Percentiles rank a stretch among this genome's conserved stretches.
phyloP scores from a whole-genome alignment of 257 asterid genomes.

The Solanum raphanifolium region DNA sequence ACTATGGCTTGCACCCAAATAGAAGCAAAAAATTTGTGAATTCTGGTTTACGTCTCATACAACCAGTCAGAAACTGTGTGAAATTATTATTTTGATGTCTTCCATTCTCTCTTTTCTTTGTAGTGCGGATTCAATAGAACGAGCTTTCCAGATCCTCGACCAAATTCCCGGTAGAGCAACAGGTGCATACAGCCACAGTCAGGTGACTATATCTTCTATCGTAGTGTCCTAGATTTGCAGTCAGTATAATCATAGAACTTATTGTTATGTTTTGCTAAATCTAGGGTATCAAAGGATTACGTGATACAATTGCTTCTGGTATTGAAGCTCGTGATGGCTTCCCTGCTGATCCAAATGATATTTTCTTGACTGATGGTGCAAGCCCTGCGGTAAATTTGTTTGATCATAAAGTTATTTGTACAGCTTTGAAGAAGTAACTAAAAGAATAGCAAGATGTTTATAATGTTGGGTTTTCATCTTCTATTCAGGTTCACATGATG shows the following conservation, averaged over 20 bases:
- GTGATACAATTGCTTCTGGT: slow-evolving; percentile 89
- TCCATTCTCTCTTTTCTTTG: neutral
- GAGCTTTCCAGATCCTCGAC: slow-evolving; percentile 85
- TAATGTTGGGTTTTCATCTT: neutral
- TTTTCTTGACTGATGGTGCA: slow-evolving; percentile 98
- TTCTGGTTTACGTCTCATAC: neutral
- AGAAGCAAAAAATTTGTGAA: neutral
- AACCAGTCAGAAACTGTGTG: neutral
- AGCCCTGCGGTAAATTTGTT: slow-evolving; percentile 75
- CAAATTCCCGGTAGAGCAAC: slow-evolving; percentile 99
- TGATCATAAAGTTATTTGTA: neutral
- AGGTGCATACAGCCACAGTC: slow-evolving; percentile 99
- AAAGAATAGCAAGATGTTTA: neutral
- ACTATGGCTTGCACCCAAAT: neutral
- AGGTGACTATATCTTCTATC: slow-evolving; percentile 30
- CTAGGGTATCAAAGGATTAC: slow-evolving; percentile 90
- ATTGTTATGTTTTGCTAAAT: neutral
- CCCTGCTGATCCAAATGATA: slow-evolving; percentile 86
- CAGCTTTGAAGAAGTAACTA: neutral
- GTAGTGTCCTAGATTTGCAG: neutral
- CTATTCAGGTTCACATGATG: slow-evolving; percentile 94
- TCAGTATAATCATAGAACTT: neutral
- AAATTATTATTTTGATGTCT: neutral
- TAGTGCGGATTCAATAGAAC: slow-evolving; percentile 91
- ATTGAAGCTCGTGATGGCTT: slow-evolving; percentile 96